Base-by-base conservation (phyloP, 495 filamentous ascomycete species). In the Annulohypoxylon nitens region DNA sequence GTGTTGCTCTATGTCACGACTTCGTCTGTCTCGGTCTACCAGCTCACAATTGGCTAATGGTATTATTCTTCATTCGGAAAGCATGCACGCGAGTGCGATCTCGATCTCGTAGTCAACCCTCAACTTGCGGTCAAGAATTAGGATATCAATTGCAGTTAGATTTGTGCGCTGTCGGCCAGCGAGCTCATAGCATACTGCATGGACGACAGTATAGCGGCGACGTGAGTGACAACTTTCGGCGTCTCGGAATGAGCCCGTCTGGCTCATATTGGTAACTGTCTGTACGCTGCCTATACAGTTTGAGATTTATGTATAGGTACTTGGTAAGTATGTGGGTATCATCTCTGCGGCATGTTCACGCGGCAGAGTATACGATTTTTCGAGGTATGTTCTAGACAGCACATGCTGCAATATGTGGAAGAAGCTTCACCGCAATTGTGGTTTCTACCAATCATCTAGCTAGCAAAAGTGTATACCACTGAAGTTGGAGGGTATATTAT, bases 231-330 rank as follows among this genome's bases (percentile, higher is more conserved):
- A 78, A 75, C 67, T 83, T 83, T 20, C 68, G 59, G 7, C 81
- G 82, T 5, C 78, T 75, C 14, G 80, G 79, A 79, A 83, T 8
- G 78, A 82, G 57, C 80, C 81, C 78, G 80, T 82, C 79, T 80
- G 79, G 47, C 60, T 75, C 81, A 82, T 83, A 26, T 59, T 10
- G n/a, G 5, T 10, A 59, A 39, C n/a, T 34, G 23, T 30, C 4
- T 16, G 16, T 16, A 33, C 10, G 3, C n/a, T 16, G 23, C 23
- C 4, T 16, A 16, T 16, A 33, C 4, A 10, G 12, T 10, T 7
- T 57, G 33, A 18, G n/a, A 18, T 20, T 39, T 18, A 37, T 9
- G 53, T 57, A 37, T 57, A 55, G 26, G 51, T 57, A 16, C 16
- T 34, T 8, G 48, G 25, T 37, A 20, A 12, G 33, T 57, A 57